Conservation (phyloP, 305 asterid species). For the Withania somnifera region DNA sequence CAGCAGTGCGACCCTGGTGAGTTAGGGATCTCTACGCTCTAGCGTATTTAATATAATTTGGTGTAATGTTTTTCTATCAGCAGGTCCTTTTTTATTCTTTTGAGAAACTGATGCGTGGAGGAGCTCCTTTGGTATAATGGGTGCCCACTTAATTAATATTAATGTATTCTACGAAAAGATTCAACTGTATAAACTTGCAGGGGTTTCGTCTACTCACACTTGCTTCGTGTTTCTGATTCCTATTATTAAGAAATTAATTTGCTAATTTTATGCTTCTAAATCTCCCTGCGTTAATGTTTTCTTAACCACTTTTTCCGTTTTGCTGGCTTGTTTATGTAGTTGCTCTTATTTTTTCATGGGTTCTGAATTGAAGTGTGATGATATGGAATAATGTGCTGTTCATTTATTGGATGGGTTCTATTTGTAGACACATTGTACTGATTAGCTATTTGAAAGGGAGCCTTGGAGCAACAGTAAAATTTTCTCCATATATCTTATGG, state of each 20-base stretch:
- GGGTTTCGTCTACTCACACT: no score
- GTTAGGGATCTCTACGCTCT: background rate
- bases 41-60: background rate
- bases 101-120: background rate
- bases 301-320: background rate
- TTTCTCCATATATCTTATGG: no score
- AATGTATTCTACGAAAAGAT: background rate
- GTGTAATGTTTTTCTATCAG: background rate
- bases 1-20: slow-evolving; percentile 18
- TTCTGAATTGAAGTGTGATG: slow-evolving; percentile 1
- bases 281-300: background rate
- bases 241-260: background rate
- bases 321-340: background rate
- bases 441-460: background rate
- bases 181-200: no score
- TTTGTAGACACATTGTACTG: background rate
- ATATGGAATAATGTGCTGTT: no score
- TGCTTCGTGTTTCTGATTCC: no score
- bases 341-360: background rate
- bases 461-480: no score
- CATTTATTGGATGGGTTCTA: background rate
- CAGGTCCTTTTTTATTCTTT: background rate
- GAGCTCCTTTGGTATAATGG: background rate
- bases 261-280: background rate
- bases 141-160: background rate